Conservation (phyloP, 1,284 basidiomycete genomes). For the Puccinia polysora region DNA sequence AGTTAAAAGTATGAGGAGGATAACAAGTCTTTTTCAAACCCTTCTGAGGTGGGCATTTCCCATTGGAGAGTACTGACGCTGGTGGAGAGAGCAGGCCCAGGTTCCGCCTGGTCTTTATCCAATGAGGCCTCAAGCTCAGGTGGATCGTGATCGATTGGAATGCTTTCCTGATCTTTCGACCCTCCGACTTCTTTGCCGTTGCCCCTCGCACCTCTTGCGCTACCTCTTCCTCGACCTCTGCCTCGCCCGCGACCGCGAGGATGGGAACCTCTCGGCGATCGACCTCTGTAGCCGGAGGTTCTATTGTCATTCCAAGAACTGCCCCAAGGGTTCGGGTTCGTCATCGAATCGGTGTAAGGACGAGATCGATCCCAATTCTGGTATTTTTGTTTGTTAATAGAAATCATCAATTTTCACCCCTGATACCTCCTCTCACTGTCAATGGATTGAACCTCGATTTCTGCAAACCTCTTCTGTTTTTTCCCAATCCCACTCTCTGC, state of each 20-base stretch:
- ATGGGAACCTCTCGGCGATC: constrained; percentile 1
- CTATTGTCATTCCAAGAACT: constrained; percentile 14
- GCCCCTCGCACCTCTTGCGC: background rate
- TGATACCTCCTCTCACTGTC: background rate
- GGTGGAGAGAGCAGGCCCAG: no score
- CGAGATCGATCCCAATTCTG: constrained; percentile 42
- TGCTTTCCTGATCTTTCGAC: no score
- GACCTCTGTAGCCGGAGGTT: constrained; percentile 13
- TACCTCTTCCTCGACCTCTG: constrained; percentile 20
- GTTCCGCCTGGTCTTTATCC: no score
- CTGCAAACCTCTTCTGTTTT: constrained; percentile 42
- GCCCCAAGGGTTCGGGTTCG: constrained; percentile 17
- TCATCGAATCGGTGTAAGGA: constrained; percentile 40
- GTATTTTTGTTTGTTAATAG: background rate
- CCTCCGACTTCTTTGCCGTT: no score
- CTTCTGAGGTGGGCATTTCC: no score
- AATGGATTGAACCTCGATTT: background rate
- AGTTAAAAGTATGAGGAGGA: no score
- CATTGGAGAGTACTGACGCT: no score
- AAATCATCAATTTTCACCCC: background rate
- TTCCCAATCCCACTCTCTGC: constrained; percentile 47
- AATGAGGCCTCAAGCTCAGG: no score
- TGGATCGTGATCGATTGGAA: no score
- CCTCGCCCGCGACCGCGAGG: constrained; percentile 23
- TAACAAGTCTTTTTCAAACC: no score